Percentiles rank a stretch among this genome's conserved stretches.
Evolutionary conservation across 768 basidiomycete genomes (phyloP).

Genomic region (Postia placenta): DNA sequence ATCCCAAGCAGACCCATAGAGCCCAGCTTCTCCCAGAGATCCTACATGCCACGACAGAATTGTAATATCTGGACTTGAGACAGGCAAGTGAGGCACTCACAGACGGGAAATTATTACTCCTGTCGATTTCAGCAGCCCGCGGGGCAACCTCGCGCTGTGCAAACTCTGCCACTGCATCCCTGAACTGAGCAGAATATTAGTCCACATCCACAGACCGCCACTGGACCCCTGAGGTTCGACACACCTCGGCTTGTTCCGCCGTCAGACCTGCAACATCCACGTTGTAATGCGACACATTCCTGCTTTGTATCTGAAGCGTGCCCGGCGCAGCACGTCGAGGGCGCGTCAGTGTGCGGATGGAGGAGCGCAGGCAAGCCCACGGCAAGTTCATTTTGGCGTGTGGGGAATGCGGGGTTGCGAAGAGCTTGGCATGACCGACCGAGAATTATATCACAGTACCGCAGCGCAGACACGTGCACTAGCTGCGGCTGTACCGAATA

Average conservation of each 20-base stretch:
- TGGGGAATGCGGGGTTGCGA: no score
- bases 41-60: conserved; percentile 32
- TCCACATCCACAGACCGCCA: conserved; percentile 78
- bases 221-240: conserved; percentile 76
- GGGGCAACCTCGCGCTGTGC: conserved; percentile 82
- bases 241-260: conserved; percentile 76
- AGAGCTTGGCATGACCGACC: no score
- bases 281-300: conserved; percentile 59
- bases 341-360: no score
- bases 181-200: conserved; percentile 51
- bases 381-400: no score
- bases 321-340: no score
- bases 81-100: conserved; percentile 33
- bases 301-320: no score
- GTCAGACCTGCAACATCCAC: conserved; percentile 68
- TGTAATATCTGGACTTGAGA: neutral
- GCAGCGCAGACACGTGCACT: no score
- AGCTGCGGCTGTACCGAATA: no score
- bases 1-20: conserved; percentile 89
- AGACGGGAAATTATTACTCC: conserved; percentile 71
- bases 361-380: no score
- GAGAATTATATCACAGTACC: no score
- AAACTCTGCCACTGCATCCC: conserved; percentile 73
- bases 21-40: conserved; percentile 85
- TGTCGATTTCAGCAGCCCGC: conserved; percentile 80